These are phyloP conservation scores for Lenzites betulinus DNA, from an alignment of 768 basidiomycete genomes.

Conservation along the genomic window DNA sequence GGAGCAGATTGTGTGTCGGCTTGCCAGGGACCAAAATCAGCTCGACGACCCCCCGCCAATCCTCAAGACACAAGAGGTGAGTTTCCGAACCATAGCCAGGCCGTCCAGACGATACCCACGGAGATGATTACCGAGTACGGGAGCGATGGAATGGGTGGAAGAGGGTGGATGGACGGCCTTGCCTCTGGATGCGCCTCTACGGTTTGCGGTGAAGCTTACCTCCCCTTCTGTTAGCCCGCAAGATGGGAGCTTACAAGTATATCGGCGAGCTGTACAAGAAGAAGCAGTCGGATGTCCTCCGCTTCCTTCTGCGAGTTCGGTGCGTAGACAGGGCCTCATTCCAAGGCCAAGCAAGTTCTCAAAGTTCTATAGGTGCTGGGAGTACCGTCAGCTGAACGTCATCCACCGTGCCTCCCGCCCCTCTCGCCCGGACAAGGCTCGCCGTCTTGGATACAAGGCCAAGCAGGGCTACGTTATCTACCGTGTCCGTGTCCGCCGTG, in stretches of 20 bases:
- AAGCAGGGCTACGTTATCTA: conserved; percentile 99
- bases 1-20: conserved; percentile 9
- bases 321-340: conserved; percentile 38
- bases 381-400: conserved; percentile 97
- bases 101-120: conserved; percentile 15
- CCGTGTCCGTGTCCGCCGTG: conserved; percentile 94
- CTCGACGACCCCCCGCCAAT: conserved; percentile 29
- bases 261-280: conserved; percentile 98
- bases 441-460: conserved; percentile 98
- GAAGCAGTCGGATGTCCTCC: conserved; percentile 96
- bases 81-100: conserved; percentile 16
- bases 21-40: conserved; percentile 13
- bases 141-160: conserved; percentile 19
- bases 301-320: conserved; percentile 97
- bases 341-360: not conserved
- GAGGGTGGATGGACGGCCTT: conserved; percentile 33
- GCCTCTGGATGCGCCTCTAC: conserved; percentile 28
- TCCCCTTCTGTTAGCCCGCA: conserved; percentile 42
- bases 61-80: conserved; percentile 37
- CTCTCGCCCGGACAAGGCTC: conserved; percentile 98
- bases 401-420: conserved; percentile 98
- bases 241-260: conserved; percentile 95
- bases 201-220: conserved; percentile 22
- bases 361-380: conserved; percentile 76
- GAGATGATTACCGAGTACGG: conserved; percentile 2